Base-by-base conservation (phyloP, 768 basidiomycete genomes). In the Mycena galericulata region DNA sequence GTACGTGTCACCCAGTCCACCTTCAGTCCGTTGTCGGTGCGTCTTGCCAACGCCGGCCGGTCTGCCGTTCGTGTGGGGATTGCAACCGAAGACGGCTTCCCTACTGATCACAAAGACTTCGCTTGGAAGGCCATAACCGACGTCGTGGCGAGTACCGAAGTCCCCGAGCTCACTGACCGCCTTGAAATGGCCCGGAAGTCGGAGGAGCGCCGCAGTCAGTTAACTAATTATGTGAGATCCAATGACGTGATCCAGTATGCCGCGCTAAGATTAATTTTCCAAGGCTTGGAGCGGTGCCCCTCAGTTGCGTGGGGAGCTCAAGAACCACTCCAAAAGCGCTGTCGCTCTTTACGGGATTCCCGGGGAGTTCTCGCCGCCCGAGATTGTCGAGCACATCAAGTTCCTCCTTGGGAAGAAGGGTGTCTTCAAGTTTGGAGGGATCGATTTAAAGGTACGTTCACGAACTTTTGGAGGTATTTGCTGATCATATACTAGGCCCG, bases 401-500 rank as follows among this genome's bases (percentile, higher is more conserved):
- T 62, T 47, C 47, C 60, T 51, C 12, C 38, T 24, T 12, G 34
- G 18, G 5, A 50, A 27, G 18, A 41, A 41, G 11, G 38, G 47
- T 7, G 34, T 60, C 34, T 60, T 47, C 46, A 34, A 38, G 59
- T 60, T 34, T 29, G 57, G 57, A 2, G 57, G 57, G 3, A 46
- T 58, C n/a, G 9, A 58, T 4, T 1, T 36, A 6, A 36, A 36
- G 34, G 34, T 36, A 36, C 14, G 6, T 6, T 36, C 34, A 36
- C 8, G 8, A 14, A 14, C 34, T 7, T 36, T 36, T 36, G 8
- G 6, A 36, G 34, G 14, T 36, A 36, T 36, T 6, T 36, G 14
- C 14, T 36, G 14, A 36, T 36, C 6, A 7, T n/a, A n/a, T n/a
- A n/a, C 34, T 14, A 60, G 59, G 17, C 2, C 10, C 59, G 6